phyloP scores from a whole-genome alignment of 305 asterid genomes.

The Nicotiana rustica region DNA sequence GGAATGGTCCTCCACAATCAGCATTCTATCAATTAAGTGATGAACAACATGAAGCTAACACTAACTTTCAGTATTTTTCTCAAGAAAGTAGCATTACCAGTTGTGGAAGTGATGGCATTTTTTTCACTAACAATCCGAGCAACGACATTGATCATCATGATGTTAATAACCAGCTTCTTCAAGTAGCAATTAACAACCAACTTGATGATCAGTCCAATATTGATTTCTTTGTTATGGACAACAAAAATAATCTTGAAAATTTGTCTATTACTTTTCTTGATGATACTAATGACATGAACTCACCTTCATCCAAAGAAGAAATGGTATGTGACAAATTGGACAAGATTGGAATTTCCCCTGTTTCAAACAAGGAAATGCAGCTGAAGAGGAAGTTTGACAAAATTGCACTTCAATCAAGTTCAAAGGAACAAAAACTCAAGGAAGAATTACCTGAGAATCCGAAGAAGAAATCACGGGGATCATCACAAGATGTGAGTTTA shows the following conservation, averaged over 20 bases:
- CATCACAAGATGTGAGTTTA: constrained; percentile 64
- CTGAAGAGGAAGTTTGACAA: constrained; percentile 52
- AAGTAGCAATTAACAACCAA: constrained; percentile 16
- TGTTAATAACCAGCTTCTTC: constrained; percentile 29
- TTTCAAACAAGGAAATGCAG: constrained; percentile 44
- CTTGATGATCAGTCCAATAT: constrained; percentile 40
- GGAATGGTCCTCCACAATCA: neutral
- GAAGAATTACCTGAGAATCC: constrained; percentile 43
- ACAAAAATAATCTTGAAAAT: constrained; percentile 24
- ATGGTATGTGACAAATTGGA: constrained; percentile 32
- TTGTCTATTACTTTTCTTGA: constrained; percentile 38
- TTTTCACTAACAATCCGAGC: constrained; percentile 35
- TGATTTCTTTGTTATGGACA: constrained; percentile 38
- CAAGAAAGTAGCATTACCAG: constrained; percentile 60
- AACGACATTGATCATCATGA: constrained; percentile 35
- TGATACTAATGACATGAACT: constrained; percentile 44
- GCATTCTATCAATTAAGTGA: constrained; percentile 25
- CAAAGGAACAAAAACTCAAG: constrained; percentile 30
- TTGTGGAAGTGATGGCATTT: constrained; percentile 40
- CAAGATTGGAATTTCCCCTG: constrained; percentile 31
- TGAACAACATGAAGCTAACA: constrained; percentile 13
- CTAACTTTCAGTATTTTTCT: constrained; percentile 47
- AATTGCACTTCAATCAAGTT: constrained; percentile 6
- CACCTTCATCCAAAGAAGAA: constrained; percentile 36
- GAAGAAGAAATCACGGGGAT: constrained; percentile 62